Evolutionary conservation across 2,329 filamentous ascomycete genomes (phyloP), one percentile per base, ranked within the genome.

Genomic region (Talaromyces rugulosus): DNA sequence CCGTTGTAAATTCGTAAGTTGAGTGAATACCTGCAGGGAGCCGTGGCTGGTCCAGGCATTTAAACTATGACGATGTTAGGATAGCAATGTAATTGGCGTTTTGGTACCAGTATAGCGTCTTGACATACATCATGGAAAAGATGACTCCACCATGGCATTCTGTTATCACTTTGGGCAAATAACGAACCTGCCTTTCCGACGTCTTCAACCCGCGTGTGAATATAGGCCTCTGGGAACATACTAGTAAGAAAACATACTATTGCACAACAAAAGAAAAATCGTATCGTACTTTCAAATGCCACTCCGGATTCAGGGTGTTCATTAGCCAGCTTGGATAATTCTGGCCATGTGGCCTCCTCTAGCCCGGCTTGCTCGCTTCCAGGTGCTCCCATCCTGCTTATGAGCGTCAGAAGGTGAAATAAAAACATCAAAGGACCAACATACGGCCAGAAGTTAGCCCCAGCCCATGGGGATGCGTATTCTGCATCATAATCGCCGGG

Each of bases 401-500:
- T 50, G 4, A 27, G 23, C 12, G 44, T 50, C 18, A 50, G 18
- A 50, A 50, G 11, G 18, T 50, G 18, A 11, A 50, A 27, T 5
- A 3, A 50, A 27, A 27, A 50, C 8, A 50, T 23, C 11, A 23
- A 23, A 23, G 44, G 12, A 50, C 12, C 2, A 50, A 80, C 87
- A 64, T 69, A 90, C 87, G 89, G 91, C 63, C 89, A 74, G 70
- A 87, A 88, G 71, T 95, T 94, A 64, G 91, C 92, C 14, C 92
- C 92, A 3, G 92, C 92, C 89, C 91, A 96, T 0, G 91, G 92
- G 5, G 91, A 96, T 0, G 91, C 88, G 74, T 96, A 97, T 80
- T 96, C 89, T 67, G 93, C 89, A 67, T 94, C 90, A 75, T 94
- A 95, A 78, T 97, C 93, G 40, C 93, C 93, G 0, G 93, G 93